Base-by-base conservation (phyloP, 192 early-diverging fungal genomes). In the Mortierella alpina region DNA sequence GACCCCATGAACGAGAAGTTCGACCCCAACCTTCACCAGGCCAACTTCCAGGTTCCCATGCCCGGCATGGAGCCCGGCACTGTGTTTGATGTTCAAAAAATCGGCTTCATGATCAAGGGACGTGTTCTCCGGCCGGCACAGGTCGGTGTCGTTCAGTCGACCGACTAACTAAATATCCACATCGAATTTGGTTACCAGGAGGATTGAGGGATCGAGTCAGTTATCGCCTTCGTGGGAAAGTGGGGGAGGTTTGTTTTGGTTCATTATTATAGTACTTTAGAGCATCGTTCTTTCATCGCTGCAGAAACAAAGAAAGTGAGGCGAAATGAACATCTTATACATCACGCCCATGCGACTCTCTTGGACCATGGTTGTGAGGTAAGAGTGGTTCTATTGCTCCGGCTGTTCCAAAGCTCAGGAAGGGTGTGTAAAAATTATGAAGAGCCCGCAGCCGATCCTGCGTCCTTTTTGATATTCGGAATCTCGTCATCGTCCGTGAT, bases 1-100 rank as follows among this genome's bases (percentile, higher is more conserved):
- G 85, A 94, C 51, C 95, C 96, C 13, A 68, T 95, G 31, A 95
- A 92, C 63, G 93, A 99, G 83, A 87, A 89, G 67, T 99, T 98
- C 76, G 97, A 99, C 70, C 95, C 94, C 52, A 98, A 98, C 79
- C 72, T 90, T 63, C 96, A 96, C 86, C 93, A 98, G 68, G 98
- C 98, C 15, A 82, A 99, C 66, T 99, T 95, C 91, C 96, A 98
- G 86, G 94, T 92, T 0, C 92, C 95, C 13, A 88, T 96, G 47
- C 89, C 93, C 10, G 95, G 88, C 53, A 98, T 98, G 87, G 93
- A 93, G 57, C 90, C 93, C 17, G 96, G 96, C 9, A 93, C 91
- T 7, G 86, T 99, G 46, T 92, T 96, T 69, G 85, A 91, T 51
- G 96, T 98, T 11, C 91, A 94, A 77, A 99, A 99, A 89, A 83